A percentile compares a stretch with the other conserved stretches of the same genome.
These are phyloP conservation scores for Cenchrus fungigraminus DNA, from an alignment of 176 grass and related monocot species.

Conservation along the genomic window DNA sequence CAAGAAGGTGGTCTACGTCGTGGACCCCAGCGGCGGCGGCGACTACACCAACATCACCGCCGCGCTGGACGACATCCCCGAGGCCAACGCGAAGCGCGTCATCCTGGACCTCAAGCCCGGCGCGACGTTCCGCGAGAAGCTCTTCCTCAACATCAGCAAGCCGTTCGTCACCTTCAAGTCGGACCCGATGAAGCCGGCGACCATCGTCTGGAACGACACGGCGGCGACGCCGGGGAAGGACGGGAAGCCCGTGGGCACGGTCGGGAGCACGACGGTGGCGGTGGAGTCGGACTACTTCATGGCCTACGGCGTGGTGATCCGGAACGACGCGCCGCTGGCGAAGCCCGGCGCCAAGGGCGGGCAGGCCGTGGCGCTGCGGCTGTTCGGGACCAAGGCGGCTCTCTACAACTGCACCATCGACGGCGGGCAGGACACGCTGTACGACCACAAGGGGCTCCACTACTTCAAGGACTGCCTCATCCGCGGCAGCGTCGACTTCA, in stretches of 20 bases:
- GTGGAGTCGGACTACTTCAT: conserved; percentile 54
- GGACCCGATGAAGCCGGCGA: background rate
- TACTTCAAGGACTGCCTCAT: conserved; percentile 59
- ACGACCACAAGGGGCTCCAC: conserved; percentile 70
- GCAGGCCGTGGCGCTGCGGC: conserved; percentile 61
- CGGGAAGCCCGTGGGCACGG: conserved; percentile 51
- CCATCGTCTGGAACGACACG: conserved; percentile 45
- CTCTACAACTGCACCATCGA: conserved; percentile 58
- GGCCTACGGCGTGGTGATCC: conserved; percentile 36
- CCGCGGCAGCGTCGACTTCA: conserved; percentile 63
- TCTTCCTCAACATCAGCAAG: conserved; percentile 44
- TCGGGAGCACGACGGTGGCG: conserved; percentile 42
- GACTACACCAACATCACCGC: conserved; percentile 46
- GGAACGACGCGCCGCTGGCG: conserved; percentile 58
- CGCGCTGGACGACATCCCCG: conserved; percentile 33
- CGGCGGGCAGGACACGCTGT: conserved; percentile 63
- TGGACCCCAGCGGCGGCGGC: conserved; percentile 32
- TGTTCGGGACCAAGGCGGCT: conserved; percentile 56
- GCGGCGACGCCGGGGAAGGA: conserved; percentile 40
- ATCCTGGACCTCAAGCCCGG: conserved; percentile 47
- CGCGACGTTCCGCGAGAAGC: conserved; percentile 54
- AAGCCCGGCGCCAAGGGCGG: conserved; percentile 44
- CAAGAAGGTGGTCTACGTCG: conserved; percentile 11
- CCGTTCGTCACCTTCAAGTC: conserved; percentile 46
- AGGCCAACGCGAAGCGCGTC: conserved; percentile 37